These are phyloP conservation scores for Clavariopsis aquatica DNA, from an alignment of 495 filamentous ascomycete genomes.

Conservation along the genomic window DNA sequence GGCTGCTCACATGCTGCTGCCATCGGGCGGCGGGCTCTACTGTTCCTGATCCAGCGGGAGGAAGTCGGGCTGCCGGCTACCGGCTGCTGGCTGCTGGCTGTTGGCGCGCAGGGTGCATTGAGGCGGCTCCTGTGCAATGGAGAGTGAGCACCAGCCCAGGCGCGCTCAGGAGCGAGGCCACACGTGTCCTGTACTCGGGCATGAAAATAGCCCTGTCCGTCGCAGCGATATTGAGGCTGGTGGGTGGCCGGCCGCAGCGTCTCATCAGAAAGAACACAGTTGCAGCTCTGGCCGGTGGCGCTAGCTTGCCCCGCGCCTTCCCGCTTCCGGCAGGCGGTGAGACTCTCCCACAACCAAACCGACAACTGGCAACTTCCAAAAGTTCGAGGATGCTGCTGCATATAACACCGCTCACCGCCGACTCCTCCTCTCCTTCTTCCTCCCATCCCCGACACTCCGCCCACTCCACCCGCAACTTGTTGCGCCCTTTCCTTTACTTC, in stretches of 20 bases:
- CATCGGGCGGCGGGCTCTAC: neutral
- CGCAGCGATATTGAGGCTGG: neutral
- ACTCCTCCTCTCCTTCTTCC: conserved; percentile 7
- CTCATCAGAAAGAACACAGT: conserved; percentile 4
- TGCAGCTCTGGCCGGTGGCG: conserved; percentile 19
- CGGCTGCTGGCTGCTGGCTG: neutral
- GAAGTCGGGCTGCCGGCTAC: neutral
- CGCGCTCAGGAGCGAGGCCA: neutral
- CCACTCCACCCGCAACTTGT: conserved; percentile 10
- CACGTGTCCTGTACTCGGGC: conserved; percentile 17
- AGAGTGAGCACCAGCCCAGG: neutral
- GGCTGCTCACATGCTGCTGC: no score
- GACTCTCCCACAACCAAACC: conserved; percentile 4
- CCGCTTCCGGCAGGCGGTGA: conserved; percentile 20
- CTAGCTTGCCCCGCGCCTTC: conserved; percentile 10
- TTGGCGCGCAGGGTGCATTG: conserved; percentile 1
- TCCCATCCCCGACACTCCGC: conserved; percentile 1
- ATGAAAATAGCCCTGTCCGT: conserved; percentile 7
- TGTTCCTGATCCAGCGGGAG: neutral
- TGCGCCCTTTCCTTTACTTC: conserved; percentile 20
- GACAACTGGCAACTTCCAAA: conserved; percentile 17
- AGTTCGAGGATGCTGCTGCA: conserved; percentile 19
- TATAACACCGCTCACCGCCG: conserved; percentile 10
- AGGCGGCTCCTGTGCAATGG: neutral
- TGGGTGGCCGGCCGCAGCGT: neutral